A percentile compares a stretch with the other conserved stretches of the same genome.
Conservation (phyloP, 371 early-diverging fungal genomes). For the Mortierella sp. region DNA sequence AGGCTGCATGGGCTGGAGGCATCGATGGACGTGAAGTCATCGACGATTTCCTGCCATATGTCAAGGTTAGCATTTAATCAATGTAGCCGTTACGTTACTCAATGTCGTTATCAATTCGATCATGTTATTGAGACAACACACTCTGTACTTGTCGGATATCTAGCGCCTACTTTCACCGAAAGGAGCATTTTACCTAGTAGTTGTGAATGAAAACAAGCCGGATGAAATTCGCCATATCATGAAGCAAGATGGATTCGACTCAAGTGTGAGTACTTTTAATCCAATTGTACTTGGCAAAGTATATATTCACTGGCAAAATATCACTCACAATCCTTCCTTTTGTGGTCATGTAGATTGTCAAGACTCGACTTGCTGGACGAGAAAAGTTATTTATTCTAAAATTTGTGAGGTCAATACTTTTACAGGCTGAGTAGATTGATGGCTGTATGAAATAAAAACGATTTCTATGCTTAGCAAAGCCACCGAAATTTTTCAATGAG, state of each 20-base stretch:
- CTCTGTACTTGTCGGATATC: not conserved
- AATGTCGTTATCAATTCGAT: not conserved
- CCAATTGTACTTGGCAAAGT: not conserved
- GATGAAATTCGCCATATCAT: slow-evolving; percentile 79
- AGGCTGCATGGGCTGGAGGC: slow-evolving; percentile 96
- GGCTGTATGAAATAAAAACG: slow-evolving; percentile 1
- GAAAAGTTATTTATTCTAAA: slow-evolving; percentile 70
- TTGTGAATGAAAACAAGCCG: slow-evolving; percentile 92
- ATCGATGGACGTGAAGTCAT: slow-evolving; percentile 92
- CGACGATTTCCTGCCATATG: slow-evolving; percentile 80
- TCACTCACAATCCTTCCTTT: not conserved
- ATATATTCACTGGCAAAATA: no score
- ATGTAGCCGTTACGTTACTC: not conserved
- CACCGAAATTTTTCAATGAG: slow-evolving; percentile 2
- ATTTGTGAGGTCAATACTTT: slow-evolving; percentile 49
- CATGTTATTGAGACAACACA: not conserved
- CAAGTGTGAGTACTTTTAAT: slow-evolving; percentile 26
- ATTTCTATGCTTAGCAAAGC: slow-evolving; percentile 15
- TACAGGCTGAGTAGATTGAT: not conserved
- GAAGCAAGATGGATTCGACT: slow-evolving; percentile 60
- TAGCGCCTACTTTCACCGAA: slow-evolving; percentile 75
- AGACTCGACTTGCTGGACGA: slow-evolving; percentile 69
- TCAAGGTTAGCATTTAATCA: slow-evolving; percentile 62
- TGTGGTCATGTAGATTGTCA: slow-evolving; percentile 47
- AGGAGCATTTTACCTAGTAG: slow-evolving; percentile 90